These are phyloP conservation scores for Thielaviopsis cerberus DNA, from an alignment of 2,329 filamentous ascomycete species.

Conservation along the genomic window DNA sequence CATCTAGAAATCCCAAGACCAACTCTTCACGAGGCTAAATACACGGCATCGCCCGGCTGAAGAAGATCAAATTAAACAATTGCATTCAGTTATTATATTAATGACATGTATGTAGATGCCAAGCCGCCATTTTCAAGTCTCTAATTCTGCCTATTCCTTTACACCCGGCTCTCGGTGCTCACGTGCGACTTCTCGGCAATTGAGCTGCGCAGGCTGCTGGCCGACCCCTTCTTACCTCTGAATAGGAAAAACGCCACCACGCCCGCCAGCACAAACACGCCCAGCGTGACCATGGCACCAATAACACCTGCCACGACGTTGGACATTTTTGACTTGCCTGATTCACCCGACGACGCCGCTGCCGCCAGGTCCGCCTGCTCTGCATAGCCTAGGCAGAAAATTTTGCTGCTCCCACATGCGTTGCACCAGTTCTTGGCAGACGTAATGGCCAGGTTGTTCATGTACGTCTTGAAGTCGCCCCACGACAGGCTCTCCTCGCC, in stretches of 20 bases:
- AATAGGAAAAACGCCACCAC: slow-evolving; percentile 14
- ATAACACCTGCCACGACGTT: slow-evolving; percentile 20
- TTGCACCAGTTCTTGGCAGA: slow-evolving; percentile 19
- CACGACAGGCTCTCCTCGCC: slow-evolving; percentile 17
- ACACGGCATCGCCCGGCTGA: neutral
- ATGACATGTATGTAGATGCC: neutral
- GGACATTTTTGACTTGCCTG: slow-evolving; percentile 16
- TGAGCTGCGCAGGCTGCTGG: slow-evolving; percentile 2
- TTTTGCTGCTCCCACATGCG: slow-evolving; percentile 15
- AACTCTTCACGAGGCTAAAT: neutral
- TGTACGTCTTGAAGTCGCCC: slow-evolving; percentile 17
- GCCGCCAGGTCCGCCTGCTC: slow-evolving; percentile 12
- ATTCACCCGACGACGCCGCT: slow-evolving; percentile 5
- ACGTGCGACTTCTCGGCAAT: slow-evolving; percentile 4
- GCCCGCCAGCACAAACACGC: slow-evolving; percentile 12
- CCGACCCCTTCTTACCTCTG: slow-evolving; percentile 13
- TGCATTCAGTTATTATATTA: neutral
- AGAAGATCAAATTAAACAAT: neutral
- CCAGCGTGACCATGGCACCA: slow-evolving; percentile 19
- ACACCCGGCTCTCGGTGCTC: slow-evolving; percentile 5
- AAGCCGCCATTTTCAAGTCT: neutral
- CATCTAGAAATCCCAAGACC: too few species aligned
- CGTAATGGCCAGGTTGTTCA: slow-evolving; percentile 17
- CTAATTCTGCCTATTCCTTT: neutral
- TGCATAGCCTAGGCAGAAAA: slow-evolving; percentile 19